Percentiles rank a stretch among this genome's conserved stretches.
Conservation (phyloP, 768 basidiomycete species). For the Trametes meyenii region DNA sequence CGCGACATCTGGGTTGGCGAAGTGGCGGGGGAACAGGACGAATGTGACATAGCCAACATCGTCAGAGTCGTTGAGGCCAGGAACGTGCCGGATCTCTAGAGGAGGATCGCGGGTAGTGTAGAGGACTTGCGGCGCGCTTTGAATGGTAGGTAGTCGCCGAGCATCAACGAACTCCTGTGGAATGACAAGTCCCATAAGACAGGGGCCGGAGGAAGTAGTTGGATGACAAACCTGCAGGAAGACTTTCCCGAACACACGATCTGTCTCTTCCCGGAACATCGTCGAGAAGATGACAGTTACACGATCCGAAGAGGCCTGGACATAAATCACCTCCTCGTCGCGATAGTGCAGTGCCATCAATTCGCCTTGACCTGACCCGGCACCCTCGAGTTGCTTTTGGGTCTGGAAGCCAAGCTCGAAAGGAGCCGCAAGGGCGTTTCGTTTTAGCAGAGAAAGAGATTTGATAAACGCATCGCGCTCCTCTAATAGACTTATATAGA, state of each 20-base stretch:
- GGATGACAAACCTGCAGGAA: constrained; percentile 78
- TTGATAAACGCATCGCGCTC: constrained; percentile 77
- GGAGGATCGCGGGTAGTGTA: constrained; percentile 96
- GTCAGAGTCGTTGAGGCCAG: constrained; percentile 79
- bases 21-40: constrained; percentile 97
- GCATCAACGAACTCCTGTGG: constrained; percentile 97
- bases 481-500: constrained; percentile 50
- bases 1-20: constrained; percentile 68
- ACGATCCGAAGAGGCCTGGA: constrained; percentile 90
- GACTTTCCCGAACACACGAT: constrained; percentile 96
- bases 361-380: constrained; percentile 68
- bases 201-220: constrained; percentile 10
- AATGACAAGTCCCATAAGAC: not conserved
- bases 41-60: constrained; percentile 97
- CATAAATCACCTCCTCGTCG: constrained; percentile 95
- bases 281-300: constrained; percentile 99
- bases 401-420: constrained; percentile 87
- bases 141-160: constrained; percentile 87
- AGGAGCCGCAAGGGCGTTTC: constrained; percentile 92
- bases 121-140: constrained; percentile 95
- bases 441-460: constrained; percentile 84
- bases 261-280: constrained; percentile 95
- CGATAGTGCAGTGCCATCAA: constrained; percentile 94
- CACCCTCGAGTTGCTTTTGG: constrained; percentile 82
- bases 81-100: constrained; percentile 89